phyloP scores from a whole-genome alignment of 148 eudicot species.

The Amaranthus cruentus region DNA sequence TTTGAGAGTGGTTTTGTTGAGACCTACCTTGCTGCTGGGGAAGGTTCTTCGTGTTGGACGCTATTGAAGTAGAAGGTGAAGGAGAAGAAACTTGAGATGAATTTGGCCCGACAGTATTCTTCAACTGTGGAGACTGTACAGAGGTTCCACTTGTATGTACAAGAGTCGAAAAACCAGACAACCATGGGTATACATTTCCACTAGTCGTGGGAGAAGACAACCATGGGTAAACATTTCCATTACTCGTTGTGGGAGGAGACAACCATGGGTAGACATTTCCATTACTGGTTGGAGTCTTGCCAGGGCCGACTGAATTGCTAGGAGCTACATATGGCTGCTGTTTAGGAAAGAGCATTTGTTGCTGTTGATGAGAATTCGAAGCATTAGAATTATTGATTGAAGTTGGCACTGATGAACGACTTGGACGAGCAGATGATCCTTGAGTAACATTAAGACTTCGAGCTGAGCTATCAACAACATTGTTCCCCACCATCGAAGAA shows the following conservation, averaged over 20 bases:
- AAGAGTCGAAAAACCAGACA: conserved; percentile 52
- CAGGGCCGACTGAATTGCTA: conserved; percentile 37
- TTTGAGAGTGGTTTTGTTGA: conserved; percentile 67
- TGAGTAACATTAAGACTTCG: conserved; percentile 47
- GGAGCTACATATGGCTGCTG: conserved; percentile 41
- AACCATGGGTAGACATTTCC: conserved; percentile 58
- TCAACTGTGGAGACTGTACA: conserved; percentile 75
- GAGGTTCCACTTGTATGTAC: conserved; percentile 50
- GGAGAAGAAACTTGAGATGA: conserved; percentile 49
- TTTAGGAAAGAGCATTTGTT: conserved; percentile 30
- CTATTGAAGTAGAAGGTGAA: conserved; percentile 37
- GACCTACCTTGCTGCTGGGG: conserved; percentile 54
- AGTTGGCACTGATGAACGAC: conserved; percentile 41
- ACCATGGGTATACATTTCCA: not conserved
- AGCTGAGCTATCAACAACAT: conserved; percentile 67
- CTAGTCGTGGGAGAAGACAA: conserved; percentile 53
- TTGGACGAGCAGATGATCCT: conserved; percentile 32
- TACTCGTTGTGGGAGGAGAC: conserved; percentile 50
- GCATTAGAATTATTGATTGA: conserved; percentile 21
- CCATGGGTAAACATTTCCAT: not conserved
- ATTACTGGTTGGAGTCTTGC: conserved; percentile 52
- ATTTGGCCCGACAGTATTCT: conserved; percentile 44
- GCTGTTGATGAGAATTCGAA: conserved; percentile 49
- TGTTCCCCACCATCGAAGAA: conserved; percentile 28
- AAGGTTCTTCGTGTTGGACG: conserved; percentile 45